These are phyloP conservation scores for Tylopilus sp. DNA, from an alignment of 768 basidiomycete species.

Conservation along the genomic window DNA sequence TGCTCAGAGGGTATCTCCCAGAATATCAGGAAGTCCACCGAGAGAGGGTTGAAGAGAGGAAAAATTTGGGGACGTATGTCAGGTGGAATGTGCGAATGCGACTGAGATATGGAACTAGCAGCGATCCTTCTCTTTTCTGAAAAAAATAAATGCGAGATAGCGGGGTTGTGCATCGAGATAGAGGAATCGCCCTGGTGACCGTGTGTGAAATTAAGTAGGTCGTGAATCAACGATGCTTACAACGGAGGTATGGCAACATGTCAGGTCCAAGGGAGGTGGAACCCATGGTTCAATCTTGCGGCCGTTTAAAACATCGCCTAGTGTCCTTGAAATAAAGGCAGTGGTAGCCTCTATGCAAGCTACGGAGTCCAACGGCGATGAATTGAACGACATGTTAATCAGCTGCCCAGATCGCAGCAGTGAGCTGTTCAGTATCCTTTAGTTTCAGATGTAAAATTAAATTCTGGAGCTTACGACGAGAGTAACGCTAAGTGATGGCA, in stretches of 20 bases:
- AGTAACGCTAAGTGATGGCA: constrained; percentile 39
- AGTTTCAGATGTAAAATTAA: constrained; percentile 1
- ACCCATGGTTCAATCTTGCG: constrained; percentile 33
- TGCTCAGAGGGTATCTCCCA: constrained; percentile 67
- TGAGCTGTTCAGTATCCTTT: constrained; percentile 32
- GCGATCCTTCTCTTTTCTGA: constrained; percentile 45
- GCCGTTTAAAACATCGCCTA: constrained; percentile 51
- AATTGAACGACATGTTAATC: constrained; percentile 42
- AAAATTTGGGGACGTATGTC: constrained; percentile 58
- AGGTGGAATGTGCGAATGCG: constrained; percentile 57
- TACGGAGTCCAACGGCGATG: constrained; percentile 36
- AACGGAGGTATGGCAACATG: constrained; percentile 43
- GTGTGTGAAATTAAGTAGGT: constrained; percentile 1
- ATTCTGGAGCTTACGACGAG: constrained; percentile 39
- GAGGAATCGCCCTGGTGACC: constrained; percentile 10
- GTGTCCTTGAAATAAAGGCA: constrained; percentile 49
- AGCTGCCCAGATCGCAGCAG: constrained; percentile 46
- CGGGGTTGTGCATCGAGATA: constrained; percentile 19
- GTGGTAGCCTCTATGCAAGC: constrained; percentile 40
- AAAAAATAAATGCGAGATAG: constrained; percentile 45
- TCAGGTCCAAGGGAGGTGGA: constrained; percentile 56
- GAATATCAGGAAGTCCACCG: constrained; percentile 70
- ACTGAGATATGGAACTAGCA: constrained; percentile 32
- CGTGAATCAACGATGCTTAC: constrained; percentile 32
- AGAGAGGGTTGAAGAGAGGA: constrained; percentile 72